These are phyloP conservation scores for Calonectria crousiana DNA, from an alignment of 2,329 filamentous ascomycete species.

Conservation along the genomic window DNA sequence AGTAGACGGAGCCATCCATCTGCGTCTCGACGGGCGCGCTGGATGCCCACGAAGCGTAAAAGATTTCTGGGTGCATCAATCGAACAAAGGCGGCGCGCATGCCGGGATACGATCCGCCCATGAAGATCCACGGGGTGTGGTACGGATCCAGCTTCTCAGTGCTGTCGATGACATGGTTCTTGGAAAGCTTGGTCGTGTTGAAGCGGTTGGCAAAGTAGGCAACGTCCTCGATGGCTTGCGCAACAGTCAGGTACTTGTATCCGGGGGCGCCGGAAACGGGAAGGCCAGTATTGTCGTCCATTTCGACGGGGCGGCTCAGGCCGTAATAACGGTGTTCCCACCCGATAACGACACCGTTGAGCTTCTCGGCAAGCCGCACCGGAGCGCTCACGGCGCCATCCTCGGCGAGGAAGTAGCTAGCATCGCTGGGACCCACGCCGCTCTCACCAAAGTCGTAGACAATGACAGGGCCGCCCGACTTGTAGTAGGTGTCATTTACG, in stretches of 20 bases:
- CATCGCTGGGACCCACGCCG: slow-evolving; percentile 10
- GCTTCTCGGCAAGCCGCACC: slow-evolving; percentile 36
- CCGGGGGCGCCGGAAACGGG: slow-evolving; percentile 20
- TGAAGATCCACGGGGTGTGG: slow-evolving; percentile 64
- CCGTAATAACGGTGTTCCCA: slow-evolving; percentile 45
- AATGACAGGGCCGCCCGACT: slow-evolving; percentile 39
- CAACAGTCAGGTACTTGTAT: slow-evolving; percentile 42
- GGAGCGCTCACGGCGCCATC: slow-evolving; percentile 21
- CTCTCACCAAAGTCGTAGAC: slow-evolving; percentile 40
- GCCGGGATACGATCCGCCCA: slow-evolving; percentile 65
- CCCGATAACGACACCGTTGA: slow-evolving; percentile 37
- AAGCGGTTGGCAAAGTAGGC: slow-evolving; percentile 46
- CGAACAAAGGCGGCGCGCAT: slow-evolving; percentile 62
- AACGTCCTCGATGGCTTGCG: slow-evolving; percentile 45
- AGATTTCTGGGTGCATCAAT: slow-evolving; percentile 58
- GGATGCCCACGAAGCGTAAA: slow-evolving; percentile 64
- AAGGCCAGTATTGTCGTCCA: slow-evolving; percentile 29
- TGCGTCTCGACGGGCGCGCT: slow-evolving; percentile 62
- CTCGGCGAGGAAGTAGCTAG: slow-evolving; percentile 24
- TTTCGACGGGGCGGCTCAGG: slow-evolving; percentile 33
- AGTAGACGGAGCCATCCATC: slow-evolving; percentile 61
- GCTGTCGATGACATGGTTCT: slow-evolving; percentile 52
- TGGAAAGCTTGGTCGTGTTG: slow-evolving; percentile 52
- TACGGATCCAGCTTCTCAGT: slow-evolving; percentile 48
- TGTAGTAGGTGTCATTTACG: slow-evolving; percentile 41